Percentiles rank a stretch among this genome's conserved stretches.
These are phyloP conservation scores for Pseudogymnoascus sp. DNA, from an alignment of 2,329 filamentous ascomycete species.

Conservation along the genomic window DNA sequence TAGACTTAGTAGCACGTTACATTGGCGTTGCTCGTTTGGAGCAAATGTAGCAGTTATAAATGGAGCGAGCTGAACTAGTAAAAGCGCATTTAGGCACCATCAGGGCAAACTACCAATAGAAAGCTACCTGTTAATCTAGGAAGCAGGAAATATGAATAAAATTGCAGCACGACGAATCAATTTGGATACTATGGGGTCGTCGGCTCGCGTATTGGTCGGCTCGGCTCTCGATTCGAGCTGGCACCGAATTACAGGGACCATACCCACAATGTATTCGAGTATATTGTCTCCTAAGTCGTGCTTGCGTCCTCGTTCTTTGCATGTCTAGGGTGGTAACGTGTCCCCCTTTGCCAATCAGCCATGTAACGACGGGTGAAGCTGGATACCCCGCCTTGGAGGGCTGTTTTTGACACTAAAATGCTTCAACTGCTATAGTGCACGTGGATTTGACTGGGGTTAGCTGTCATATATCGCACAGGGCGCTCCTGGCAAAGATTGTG, in stretches of 20 bases:
- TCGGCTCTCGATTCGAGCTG: background rate
- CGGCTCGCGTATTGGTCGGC: background rate
- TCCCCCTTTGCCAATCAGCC: background rate
- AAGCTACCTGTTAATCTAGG: background rate
- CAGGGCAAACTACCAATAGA: background rate
- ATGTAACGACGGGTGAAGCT: background rate
- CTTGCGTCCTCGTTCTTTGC: background rate
- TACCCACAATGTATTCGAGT: too few species aligned
- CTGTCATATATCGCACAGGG: conserved; percentile 4
- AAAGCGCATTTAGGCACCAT: background rate
- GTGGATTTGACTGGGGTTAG: background rate
- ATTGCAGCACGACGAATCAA: background rate
- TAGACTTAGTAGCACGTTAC: background rate
- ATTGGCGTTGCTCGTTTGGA: background rate
- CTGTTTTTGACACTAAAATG: background rate
- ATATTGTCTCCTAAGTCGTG: background rate
- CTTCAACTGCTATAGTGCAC: background rate
- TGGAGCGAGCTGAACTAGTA: too few species aligned
- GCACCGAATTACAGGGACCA: too few species aligned
- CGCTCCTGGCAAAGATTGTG: background rate
- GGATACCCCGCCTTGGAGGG: background rate
- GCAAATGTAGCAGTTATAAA: background rate
- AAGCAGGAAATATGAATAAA: background rate
- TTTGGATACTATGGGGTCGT: background rate
- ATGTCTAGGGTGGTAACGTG: background rate